Percentiles rank a stretch among this genome's conserved stretches.
Evolutionary conservation across 106 monocot species (phyloP).

Genomic region (Dioscorea dumetorum): DNA sequence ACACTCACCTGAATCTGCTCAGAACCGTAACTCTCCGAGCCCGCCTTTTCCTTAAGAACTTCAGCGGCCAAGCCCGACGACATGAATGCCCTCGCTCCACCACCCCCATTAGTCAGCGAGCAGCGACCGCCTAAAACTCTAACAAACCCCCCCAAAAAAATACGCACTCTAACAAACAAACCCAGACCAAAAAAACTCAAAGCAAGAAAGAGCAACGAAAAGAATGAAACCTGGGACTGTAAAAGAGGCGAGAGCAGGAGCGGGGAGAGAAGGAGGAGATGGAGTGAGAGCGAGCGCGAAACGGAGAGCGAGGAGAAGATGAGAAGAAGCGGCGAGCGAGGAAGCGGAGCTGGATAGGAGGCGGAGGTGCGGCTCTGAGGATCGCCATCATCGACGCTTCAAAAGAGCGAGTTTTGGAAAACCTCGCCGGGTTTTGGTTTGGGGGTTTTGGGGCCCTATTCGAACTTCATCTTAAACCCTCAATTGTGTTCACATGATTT

Average conservation of each 20-base stretch:
- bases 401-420: neutral
- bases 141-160: neutral
- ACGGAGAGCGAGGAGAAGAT: constrained; percentile 19
- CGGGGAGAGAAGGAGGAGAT: neutral
- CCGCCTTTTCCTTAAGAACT: constrained; percentile 33
- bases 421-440: neutral
- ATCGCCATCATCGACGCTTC: constrained; percentile 31
- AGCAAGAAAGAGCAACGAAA: neutral
- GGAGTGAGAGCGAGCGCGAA: neutral
- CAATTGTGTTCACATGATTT: too few species aligned
- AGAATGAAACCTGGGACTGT: constrained; percentile 19
- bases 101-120: constrained; percentile 12
- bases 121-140: neutral
- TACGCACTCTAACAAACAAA: neutral
- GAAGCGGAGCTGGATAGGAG: constrained; percentile 27
- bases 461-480: too few species aligned
- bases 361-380: constrained; percentile 11
- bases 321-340: constrained; percentile 20
- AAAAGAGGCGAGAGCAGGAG: constrained; percentile 15
- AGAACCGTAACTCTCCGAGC: constrained; percentile 36
- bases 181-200: too few species aligned
- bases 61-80: constrained; percentile 37
- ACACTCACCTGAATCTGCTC: constrained; percentile 61
- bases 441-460: neutral
- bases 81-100: constrained; percentile 47